Evolutionary conservation across 345 rosid genomes (phyloP), one percentile per base, ranked within the genome.

Genomic region (Camelina laxa): DNA sequence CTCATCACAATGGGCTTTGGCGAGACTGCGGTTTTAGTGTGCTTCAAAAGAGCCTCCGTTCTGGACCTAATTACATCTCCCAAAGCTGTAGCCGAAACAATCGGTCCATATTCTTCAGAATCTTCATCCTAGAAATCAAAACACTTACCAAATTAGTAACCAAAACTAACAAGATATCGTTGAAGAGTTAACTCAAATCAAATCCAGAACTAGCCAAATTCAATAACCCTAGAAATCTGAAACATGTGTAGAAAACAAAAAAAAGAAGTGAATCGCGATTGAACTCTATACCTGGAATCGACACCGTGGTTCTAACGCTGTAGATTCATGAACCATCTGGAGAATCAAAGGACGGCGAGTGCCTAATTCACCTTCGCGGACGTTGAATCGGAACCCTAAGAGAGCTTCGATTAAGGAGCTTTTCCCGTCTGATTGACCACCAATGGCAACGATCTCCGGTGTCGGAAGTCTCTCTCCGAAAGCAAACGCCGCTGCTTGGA

Each of bases 1-100:
- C 97, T 90, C 97, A 95, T 88, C 74, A 95, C 97, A 79, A 90
- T 89, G 11, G 97, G 97, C 84, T 92, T 87, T 0, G 99, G 69
- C 75, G 97, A 92, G 41, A 95, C 99, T 16, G 97, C 89, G 2
- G 88, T 76, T 76, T 92, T 89, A 7, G 89, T 84, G 83, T 71
- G 85, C 82, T 78, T 92, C 80, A 92, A 57, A 59, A 95, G 85
- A 4, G 86, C 60, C 50, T 89, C 97, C 0, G 97, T 95, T 70
- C 97, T 84, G 5, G 91, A 86, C 77, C 82, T 86, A 66, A 95
- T 87, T 6, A 90, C 86, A 77, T 92, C 97, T 1, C 97, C 97
- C 57, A 95, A 82, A 7, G 87, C 74, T 16, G 90, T 75, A 9
- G 91, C 87, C 15, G 83, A 87, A 59, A 89, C 91, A 65, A 92